phyloP scores from a whole-genome alignment of 164 flowering plant species.

The Akebia trifoliata region DNA sequence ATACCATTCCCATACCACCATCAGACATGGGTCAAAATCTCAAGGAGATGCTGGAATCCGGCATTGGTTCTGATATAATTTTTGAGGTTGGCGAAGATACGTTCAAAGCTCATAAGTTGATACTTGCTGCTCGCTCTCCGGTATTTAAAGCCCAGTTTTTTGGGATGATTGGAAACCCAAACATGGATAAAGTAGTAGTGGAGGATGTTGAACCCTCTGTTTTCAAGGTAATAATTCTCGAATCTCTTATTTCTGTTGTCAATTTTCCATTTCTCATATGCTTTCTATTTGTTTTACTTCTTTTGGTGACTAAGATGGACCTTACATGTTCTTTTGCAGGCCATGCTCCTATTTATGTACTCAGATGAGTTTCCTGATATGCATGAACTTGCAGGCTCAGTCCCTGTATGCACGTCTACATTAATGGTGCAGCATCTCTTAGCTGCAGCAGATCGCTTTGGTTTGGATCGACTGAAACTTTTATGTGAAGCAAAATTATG shows the following conservation, averaged over 20 bases:
- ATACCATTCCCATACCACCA: constrained; percentile 48
- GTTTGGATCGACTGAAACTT: constrained; percentile 64
- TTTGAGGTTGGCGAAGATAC: constrained; percentile 72
- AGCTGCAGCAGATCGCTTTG: constrained; percentile 85
- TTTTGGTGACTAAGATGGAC: constrained; percentile 3
- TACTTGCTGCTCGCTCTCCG: constrained; percentile 94
- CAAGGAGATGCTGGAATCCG: constrained; percentile 53
- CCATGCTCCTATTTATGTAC: constrained; percentile 75
- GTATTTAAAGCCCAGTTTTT: constrained; percentile 90
- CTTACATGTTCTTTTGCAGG: constrained; percentile 41
- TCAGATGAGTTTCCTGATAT: constrained; percentile 70
- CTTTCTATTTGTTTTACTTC: neutral
- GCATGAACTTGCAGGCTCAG: constrained; percentile 46
- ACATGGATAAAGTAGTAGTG: constrained; percentile 47
- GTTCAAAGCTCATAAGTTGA: constrained; percentile 79
- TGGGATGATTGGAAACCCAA: constrained; percentile 73
- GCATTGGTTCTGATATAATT: constrained; percentile 60
- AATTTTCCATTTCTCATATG: neutral
- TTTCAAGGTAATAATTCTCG: constrained; percentile 58
- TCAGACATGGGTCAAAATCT: constrained; percentile 72
- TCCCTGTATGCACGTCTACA: constrained; percentile 40
- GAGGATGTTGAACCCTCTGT: constrained; percentile 73
- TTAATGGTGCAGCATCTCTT: constrained; percentile 78
- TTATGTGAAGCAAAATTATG: constrained; percentile 81
- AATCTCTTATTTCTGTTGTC: neutral